A percentile compares a stretch with the other conserved stretches of the same genome.
Conservation (phyloP, 2,329 filamentous ascomycete genomes). For the Pezicula carpinea region DNA sequence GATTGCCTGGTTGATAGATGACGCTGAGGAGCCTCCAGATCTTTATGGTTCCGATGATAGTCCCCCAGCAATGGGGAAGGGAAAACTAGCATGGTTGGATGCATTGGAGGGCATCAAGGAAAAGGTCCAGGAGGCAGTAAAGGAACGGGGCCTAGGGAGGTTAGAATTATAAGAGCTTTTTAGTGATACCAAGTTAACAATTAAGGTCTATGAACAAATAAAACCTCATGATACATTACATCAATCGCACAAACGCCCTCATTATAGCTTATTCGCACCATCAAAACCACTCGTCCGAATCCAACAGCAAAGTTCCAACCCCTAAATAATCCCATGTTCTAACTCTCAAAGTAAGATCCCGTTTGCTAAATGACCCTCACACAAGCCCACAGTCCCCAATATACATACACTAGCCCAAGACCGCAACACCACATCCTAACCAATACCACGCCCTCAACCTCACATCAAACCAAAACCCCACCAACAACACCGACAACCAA, state of each 20-base stretch:
- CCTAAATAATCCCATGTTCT: not conserved
- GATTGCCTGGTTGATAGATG: slow-evolving; percentile 53
- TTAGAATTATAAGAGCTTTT: slow-evolving; percentile 42
- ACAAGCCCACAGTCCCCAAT: not conserved
- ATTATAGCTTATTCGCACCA: too few species aligned
- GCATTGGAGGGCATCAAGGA: slow-evolving; percentile 41
- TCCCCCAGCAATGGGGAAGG: slow-evolving; percentile 32
- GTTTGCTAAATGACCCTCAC: not conserved
- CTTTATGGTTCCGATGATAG: slow-evolving; percentile 32
- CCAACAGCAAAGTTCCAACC: not conserved
- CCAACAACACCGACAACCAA: slow-evolving; percentile 9
- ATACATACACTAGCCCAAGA: not conserved
- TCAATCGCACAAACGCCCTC: too few species aligned
- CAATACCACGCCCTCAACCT: slow-evolving; percentile 17
- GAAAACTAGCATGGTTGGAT: slow-evolving; percentile 41
- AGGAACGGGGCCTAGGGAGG: slow-evolving; percentile 49
- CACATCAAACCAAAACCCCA: slow-evolving; percentile 9
- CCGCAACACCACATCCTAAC: slow-evolving; percentile 6
- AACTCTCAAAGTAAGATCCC: not conserved
- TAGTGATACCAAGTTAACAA: not conserved
- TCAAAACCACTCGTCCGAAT: not conserved
- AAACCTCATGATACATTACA: not conserved
- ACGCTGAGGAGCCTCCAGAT: slow-evolving; percentile 35
- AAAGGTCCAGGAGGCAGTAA: slow-evolving; percentile 51
- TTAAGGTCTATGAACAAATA: not conserved